Conservation (phyloP, 305 asterid species). For the Withania somnifera region DNA sequence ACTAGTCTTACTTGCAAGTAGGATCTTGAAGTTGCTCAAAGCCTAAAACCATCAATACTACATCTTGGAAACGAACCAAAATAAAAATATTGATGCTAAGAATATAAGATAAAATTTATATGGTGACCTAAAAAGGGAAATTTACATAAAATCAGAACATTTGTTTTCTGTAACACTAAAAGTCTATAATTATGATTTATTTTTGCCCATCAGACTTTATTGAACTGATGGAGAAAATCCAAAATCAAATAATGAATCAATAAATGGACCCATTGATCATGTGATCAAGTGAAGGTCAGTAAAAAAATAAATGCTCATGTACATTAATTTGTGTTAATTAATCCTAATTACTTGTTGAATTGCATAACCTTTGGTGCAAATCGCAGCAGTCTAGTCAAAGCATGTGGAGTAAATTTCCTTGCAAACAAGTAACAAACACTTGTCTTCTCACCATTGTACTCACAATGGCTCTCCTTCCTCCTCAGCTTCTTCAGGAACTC, state of each 20-base stretch:
- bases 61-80: too few species aligned
- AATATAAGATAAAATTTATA: too few species aligned
- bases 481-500: conserved; percentile 47
- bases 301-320: neutral
- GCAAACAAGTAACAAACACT: conserved; percentile 70
- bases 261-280: neutral
- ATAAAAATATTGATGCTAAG: too few species aligned
- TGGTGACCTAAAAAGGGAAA: too few species aligned
- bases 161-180: too few species aligned
- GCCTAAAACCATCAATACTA: too few species aligned
- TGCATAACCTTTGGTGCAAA: conserved; percentile 74
- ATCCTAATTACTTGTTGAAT: conserved; percentile 23
- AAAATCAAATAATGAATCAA: neutral
- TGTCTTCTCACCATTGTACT: conserved; percentile 47
- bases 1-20: too few species aligned
- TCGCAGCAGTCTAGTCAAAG: conserved; percentile 53
- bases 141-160: too few species aligned
- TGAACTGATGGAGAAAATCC: too few species aligned
- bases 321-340: neutral
- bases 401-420: conserved; percentile 47
- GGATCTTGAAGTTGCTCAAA: too few species aligned
- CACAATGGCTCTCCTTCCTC: conserved; percentile 38
- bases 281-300: neutral
- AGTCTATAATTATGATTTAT: too few species aligned
- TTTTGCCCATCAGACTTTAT: too few species aligned